phyloP scores from a whole-genome alignment of 306 rosid species.

The Vigna nakashimae region DNA sequence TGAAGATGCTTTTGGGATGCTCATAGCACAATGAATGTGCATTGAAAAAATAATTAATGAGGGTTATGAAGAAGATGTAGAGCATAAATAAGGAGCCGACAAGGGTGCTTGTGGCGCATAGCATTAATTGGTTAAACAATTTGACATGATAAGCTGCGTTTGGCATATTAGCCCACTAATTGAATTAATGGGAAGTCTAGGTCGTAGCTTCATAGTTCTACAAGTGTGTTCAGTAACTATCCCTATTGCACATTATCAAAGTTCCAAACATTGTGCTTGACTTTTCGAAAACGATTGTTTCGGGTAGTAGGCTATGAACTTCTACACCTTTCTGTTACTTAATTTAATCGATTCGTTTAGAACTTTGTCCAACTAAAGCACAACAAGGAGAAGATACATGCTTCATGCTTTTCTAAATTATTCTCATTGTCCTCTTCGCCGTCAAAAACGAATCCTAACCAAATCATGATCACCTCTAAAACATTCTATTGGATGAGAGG shows the following conservation, averaged over 20 bases:
- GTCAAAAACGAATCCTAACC: no score
- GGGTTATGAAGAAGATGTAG: slow-evolving; percentile 28
- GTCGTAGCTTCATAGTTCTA: slow-evolving; percentile 23
- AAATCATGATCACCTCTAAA: no score
- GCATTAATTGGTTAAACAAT: slow-evolving; percentile 29
- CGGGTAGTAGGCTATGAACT: slow-evolving; percentile 13
- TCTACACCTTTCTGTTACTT: slow-evolving; percentile 28
- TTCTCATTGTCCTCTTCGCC: slow-evolving; percentile 15
- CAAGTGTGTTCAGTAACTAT: slow-evolving; percentile 29
- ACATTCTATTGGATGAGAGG: no score
- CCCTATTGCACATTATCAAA: slow-evolving; percentile 30
- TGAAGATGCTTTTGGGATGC: background rate
- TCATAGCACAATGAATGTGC: background rate
- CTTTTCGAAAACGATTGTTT: slow-evolving; percentile 46
- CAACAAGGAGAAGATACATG: slow-evolving; percentile 38
- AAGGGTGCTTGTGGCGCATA: slow-evolving; percentile 32
- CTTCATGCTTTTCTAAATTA: slow-evolving; percentile 23
- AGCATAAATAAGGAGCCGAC: slow-evolving; percentile 49
- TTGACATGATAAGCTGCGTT: slow-evolving; percentile 34
- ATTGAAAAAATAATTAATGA: slow-evolving; percentile 9
- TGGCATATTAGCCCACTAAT: slow-evolving; percentile 42
- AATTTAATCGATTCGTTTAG: slow-evolving; percentile 27
- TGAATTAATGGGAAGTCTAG: slow-evolving; percentile 30
- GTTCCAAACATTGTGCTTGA: slow-evolving; percentile 38
- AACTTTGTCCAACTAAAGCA: slow-evolving; percentile 42